Percentiles rank a stretch among this genome's conserved stretches.
Evolutionary conservation across 148 eudicot genomes (phyloP).

Genomic region (Nepenthes mirabilis): DNA sequence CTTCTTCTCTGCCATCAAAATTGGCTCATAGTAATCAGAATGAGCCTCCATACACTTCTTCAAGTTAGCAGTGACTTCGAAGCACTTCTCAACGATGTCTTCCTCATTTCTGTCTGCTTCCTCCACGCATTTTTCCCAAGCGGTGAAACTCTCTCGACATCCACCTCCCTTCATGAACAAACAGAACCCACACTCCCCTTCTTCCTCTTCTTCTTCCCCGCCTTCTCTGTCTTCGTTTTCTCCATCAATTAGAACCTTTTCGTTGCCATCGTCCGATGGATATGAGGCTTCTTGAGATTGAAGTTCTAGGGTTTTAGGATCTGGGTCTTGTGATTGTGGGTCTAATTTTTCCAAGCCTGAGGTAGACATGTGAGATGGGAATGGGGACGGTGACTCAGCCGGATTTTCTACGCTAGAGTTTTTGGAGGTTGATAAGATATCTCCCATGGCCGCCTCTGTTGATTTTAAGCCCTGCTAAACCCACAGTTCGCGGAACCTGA

Average conservation of each 20-base stretch:
- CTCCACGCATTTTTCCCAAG: conserved; percentile 46
- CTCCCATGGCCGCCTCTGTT: too few species aligned
- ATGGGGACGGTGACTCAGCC: too few species aligned
- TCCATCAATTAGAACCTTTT: conserved; percentile 5
- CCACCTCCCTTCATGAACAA: conserved; percentile 67
- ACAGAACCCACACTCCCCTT: conserved; percentile 59
- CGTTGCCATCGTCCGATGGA: not conserved
- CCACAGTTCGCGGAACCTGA: too few species aligned
- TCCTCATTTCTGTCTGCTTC: conserved; percentile 33
- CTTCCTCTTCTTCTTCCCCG: conserved; percentile 29
- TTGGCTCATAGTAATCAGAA: conserved; percentile 38
- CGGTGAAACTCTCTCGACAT: conserved; percentile 35
- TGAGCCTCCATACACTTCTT: conserved; percentile 51
- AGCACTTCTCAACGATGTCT: conserved; percentile 44
- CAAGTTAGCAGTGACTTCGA: conserved; percentile 31
- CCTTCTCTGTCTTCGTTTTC: conserved; percentile 11
- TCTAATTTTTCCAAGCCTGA: too few species aligned
- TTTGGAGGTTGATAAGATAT: too few species aligned
- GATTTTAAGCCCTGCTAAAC: too few species aligned
- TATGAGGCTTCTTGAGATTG: not conserved
- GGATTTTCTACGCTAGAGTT: too few species aligned
- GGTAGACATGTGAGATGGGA: too few species aligned
- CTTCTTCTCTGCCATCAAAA: conserved; percentile 38
- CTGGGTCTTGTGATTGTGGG: conserved; percentile 11
- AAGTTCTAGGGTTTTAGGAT: conserved; percentile 15